phyloP scores from a whole-genome alignment of 495 filamentous ascomycete genomes.

The Pseudevernia furfuracea region DNA sequence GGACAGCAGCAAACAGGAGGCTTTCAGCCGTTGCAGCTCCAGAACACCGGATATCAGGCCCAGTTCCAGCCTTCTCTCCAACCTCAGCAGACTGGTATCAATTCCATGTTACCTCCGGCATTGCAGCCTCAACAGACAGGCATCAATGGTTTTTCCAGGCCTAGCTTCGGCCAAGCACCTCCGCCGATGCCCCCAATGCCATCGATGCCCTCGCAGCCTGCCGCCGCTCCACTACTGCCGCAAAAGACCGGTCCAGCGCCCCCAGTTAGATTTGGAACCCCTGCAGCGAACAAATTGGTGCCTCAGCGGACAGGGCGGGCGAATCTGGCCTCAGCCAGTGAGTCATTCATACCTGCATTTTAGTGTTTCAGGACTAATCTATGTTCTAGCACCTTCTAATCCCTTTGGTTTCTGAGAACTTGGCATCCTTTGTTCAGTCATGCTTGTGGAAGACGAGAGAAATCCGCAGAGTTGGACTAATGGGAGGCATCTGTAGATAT shows the following conservation, averaged over 20 bases:
- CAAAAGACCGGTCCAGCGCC: constrained; percentile 95
- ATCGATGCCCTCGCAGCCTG: constrained; percentile 42
- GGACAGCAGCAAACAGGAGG: constrained; percentile 36
- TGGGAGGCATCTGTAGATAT: constrained; percentile 17
- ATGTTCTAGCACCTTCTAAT: constrained; percentile 67
- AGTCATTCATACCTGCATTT: constrained; percentile 39
- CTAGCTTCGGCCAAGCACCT: constrained; percentile 25
- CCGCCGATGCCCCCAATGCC: constrained; percentile 28
- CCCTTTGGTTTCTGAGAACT: constrained; percentile 71
- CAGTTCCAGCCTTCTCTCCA: constrained; percentile 48
- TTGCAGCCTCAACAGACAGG: constrained; percentile 50
- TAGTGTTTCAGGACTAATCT: constrained; percentile 16
- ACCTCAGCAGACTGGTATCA: constrained; percentile 45
- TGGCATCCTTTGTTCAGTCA: not conserved
- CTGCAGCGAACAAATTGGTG: constrained; percentile 61
- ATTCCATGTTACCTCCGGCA: constrained; percentile 48
- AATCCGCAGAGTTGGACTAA: constrained; percentile 15
- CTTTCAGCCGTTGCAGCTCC: constrained; percentile 54
- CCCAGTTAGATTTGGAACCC: constrained; percentile 79
- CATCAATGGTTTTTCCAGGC: constrained; percentile 45
- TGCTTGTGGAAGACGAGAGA: not conserved
- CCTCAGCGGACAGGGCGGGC: constrained; percentile 90
- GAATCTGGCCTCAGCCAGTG: constrained; percentile 90
- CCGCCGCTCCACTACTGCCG: constrained; percentile 54
- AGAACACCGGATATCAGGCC: constrained; percentile 59